phyloP scores from a whole-genome alignment of 805 yeast genomes.

The Tetrapisispora phaffii region DNA sequence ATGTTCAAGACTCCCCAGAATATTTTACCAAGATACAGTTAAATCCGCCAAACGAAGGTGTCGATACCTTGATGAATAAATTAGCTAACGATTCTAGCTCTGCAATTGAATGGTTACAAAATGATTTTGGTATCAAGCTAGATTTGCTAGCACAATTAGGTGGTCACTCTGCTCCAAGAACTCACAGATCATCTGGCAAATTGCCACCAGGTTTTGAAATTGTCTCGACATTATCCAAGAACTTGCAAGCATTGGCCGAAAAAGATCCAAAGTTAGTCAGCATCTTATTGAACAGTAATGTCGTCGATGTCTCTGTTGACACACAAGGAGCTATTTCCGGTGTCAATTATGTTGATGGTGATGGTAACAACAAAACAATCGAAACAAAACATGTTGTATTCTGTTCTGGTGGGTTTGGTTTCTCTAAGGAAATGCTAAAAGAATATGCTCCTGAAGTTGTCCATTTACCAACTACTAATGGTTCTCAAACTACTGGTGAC shows the following conservation, averaged over 20 bases:
- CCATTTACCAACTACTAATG: conserved; percentile 46
- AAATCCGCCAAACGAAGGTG: conserved; percentile 59
- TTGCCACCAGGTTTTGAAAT: conserved; percentile 55
- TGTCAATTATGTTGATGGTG: conserved; percentile 32
- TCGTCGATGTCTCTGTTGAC: conserved; percentile 23
- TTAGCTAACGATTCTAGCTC: conserved; percentile 51
- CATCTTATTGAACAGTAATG: conserved; percentile 34
- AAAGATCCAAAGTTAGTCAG: conserved; percentile 24
- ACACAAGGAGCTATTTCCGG: conserved; percentile 31
- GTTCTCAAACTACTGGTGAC: conserved; percentile 50
- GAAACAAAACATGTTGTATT: conserved; percentile 34
- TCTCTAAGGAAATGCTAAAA: conserved; percentile 31
- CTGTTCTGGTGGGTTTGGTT: conserved; percentile 55
- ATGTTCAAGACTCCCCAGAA: conserved; percentile 47
- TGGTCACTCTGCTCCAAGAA: conserved; percentile 72
- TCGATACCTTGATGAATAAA: conserved; percentile 46
- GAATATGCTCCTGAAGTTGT: conserved; percentile 40
- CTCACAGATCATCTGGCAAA: conserved; percentile 62
- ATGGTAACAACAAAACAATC: conserved; percentile 21
- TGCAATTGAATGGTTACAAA: conserved; percentile 68
- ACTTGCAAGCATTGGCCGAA: conserved; percentile 27
- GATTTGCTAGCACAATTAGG: conserved; percentile 67
- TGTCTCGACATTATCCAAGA: conserved; percentile 36
- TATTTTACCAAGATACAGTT: conserved; percentile 57
- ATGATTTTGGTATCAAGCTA: conserved; percentile 49